Evolutionary conservation across 2,329 filamentous ascomycete species (phyloP).

Genomic region (Trichophyton mentagrophytes): DNA sequence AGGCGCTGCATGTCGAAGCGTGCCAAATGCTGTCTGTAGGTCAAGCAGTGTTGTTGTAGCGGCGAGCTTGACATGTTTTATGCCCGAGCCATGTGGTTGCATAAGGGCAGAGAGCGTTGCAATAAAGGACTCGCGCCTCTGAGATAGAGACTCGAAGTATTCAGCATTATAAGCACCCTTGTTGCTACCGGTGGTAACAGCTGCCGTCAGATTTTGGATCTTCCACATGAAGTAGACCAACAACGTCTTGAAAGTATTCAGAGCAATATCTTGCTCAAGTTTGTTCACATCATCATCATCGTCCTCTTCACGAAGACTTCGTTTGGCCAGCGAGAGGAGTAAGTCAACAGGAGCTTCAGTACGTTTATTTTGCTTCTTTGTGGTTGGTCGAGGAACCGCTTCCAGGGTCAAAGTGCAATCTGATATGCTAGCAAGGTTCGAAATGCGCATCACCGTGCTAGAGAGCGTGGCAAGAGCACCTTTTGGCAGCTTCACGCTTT

Average conservation of each 20-base stretch:
- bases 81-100: conserved; percentile 39
- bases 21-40: conserved; percentile 65
- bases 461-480: conserved; percentile 56
- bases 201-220: conserved; percentile 46
- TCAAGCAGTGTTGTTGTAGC: conserved; percentile 70
- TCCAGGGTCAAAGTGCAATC: conserved; percentile 69
- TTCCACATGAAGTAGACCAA: conserved; percentile 97
- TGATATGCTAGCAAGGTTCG: conserved; percentile 65
- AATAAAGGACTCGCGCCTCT: conserved; percentile 42
- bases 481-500: conserved; percentile 40
- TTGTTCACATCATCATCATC: conserved; percentile 59
- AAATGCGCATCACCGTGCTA: conserved; percentile 63
- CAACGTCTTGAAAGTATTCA: conserved; percentile 60
- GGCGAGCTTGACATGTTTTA: conserved; percentile 66
- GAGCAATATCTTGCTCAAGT: conserved; percentile 65
- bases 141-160: conserved; percentile 56
- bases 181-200: conserved; percentile 42
- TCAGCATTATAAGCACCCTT: conserved; percentile 45
- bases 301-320: conserved; percentile 53
- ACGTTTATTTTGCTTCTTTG: conserved; percentile 29
- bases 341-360: conserved; percentile 46
- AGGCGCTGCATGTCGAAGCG: conserved; percentile 44
- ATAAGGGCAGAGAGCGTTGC: conserved; percentile 39
- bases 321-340: conserved; percentile 58
- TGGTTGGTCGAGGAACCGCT: conserved; percentile 27